phyloP scores from a whole-genome alignment of 768 basidiomycete genomes.

The Favolaschia claudopus region DNA sequence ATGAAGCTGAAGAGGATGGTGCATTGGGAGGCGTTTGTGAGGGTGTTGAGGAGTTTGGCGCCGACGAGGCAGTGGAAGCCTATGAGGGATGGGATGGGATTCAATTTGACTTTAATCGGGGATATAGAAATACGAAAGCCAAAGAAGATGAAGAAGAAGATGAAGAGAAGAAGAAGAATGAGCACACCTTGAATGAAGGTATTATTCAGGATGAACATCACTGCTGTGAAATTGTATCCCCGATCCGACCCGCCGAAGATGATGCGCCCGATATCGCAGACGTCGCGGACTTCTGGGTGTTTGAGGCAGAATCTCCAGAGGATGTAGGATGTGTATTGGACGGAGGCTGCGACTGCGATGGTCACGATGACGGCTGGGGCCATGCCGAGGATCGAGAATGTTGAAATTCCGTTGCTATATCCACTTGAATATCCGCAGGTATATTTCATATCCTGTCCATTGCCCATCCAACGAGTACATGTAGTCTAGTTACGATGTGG shows the following conservation, averaged over 20 bases:
- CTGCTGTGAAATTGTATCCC: slow-evolving; percentile 57
- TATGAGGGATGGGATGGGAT: neutral
- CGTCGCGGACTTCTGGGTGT: slow-evolving; percentile 56
- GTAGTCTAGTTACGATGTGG: too few relatives aligned
- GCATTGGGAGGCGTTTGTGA: slow-evolving; percentile 49
- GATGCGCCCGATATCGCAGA: slow-evolving; percentile 57
- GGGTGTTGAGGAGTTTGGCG: slow-evolving; percentile 53
- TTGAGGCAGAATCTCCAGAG: slow-evolving; percentile 58
- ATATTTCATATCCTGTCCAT: too few relatives aligned
- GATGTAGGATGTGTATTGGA: slow-evolving; percentile 51
- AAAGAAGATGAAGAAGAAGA: too few relatives aligned
- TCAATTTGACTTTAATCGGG: too few relatives aligned
- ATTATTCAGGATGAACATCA: slow-evolving; percentile 64
- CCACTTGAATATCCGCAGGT: too few relatives aligned
- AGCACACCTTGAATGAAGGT: slow-evolving; percentile 56
- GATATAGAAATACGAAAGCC: too few relatives aligned
- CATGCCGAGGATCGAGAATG: slow-evolving; percentile 49
- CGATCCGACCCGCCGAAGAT: slow-evolving; percentile 55
- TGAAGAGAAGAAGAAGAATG: too few relatives aligned
- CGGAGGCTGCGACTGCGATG: slow-evolving; percentile 44
- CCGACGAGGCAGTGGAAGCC: slow-evolving; percentile 52
- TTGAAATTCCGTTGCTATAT: too few relatives aligned
- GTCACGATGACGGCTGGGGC: slow-evolving; percentile 53
- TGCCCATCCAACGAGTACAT: too few relatives aligned
- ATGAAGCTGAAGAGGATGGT: slow-evolving; percentile 48